Base-by-base conservation (phyloP, 768 basidiomycete genomes). In the Mrakia blollopis region DNA sequence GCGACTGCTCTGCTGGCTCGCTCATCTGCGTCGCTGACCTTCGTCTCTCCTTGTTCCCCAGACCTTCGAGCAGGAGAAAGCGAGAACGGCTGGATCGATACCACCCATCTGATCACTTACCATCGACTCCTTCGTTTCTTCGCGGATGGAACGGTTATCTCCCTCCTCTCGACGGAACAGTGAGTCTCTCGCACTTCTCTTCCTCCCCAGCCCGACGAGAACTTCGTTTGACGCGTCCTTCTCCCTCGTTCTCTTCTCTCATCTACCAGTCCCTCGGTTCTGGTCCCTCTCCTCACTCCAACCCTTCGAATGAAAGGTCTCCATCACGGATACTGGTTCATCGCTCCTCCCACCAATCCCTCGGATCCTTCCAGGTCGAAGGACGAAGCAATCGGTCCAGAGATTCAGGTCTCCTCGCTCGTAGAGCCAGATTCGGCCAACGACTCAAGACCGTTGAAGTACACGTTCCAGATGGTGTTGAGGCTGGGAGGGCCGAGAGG, bases 291-390 rank as follows among this genome's bases (percentile, higher is more conserved):
- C 23, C 67, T 76, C n/a, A 71, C 35, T 25, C 54, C 37, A 3
- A 30, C n/a, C 10, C 75, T 76, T 13, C 68, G 75, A 32, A 76
- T 76, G 75, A 60, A 76, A n/a, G 75, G 75, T 25, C 69, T 76
- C 23, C 75, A 76, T 32, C 68, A 70, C 68, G 75, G 75, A 2
- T 57, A 39, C 54, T 76, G 75, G 75, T n/a, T 25, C 41, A 32
- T 37, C 30, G 28, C 73, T 37, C 60, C 37, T 28, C 61, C 68
- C 23, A 4, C 68, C 23, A 18, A 41, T 9, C 35, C 65, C 25
- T 21, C 21, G 16, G 47, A 50, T 50, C 47, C 35, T 23, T 39
- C 25, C 10, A 39, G 7, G 21, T 41, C 39, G 1, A 3, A 6
- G 25, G 39, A 35, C 13, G 39, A 68, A 18, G 35, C 65, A 8